A percentile compares a stretch with the other conserved stretches of the same genome.
phyloP scores from a whole-genome alignment of 2,329 filamentous ascomycete genomes.

The Cercospora janseana region DNA sequence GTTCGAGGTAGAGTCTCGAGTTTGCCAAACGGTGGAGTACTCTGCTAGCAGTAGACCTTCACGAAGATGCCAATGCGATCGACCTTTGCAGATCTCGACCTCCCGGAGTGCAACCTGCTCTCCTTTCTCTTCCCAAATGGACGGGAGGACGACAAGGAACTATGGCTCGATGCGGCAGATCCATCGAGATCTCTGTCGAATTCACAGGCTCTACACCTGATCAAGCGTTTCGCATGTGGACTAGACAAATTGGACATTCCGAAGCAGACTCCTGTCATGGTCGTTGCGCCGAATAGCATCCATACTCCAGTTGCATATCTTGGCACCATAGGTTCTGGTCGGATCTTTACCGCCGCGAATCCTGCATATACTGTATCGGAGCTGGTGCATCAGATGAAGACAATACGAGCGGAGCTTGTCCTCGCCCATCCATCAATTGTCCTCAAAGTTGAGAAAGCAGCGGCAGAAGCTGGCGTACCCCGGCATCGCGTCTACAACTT shows the following conservation, averaged over 20 bases:
- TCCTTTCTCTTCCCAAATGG: constrained; percentile 13
- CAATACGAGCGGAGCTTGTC: constrained; percentile 67
- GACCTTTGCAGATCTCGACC: constrained; percentile 1
- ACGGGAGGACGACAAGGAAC: constrained; percentile 5
- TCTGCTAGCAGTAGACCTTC: too few relatives aligned
- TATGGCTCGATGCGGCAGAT: constrained; percentile 16
- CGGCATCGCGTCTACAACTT: constrained; percentile 57
- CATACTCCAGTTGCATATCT: constrained; percentile 57
- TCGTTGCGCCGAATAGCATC: constrained; percentile 47
- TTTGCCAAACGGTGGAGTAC: too few relatives aligned
- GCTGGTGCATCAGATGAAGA: constrained; percentile 70
- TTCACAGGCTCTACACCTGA: constrained; percentile 32
- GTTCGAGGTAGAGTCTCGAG: too few relatives aligned
- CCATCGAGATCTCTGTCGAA: constrained; percentile 4
- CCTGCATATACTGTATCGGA: constrained; percentile 68
- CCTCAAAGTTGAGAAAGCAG: constrained; percentile 58
- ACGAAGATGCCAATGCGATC: constrained; percentile 11
- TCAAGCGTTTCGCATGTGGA: constrained; percentile 70
- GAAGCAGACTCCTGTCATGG: constrained; percentile 68
- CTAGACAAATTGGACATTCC: constrained; percentile 17
- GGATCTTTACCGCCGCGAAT: constrained; percentile 74
- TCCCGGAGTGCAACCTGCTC: constrained; percentile 15
- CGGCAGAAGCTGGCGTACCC: constrained; percentile 53
- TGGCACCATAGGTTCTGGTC: constrained; percentile 61
- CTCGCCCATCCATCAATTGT: constrained; percentile 58